Evolutionary conservation across 176 grass and related monocot genomes (phyloP).

Genomic region (Saccharum spontaneum): DNA sequence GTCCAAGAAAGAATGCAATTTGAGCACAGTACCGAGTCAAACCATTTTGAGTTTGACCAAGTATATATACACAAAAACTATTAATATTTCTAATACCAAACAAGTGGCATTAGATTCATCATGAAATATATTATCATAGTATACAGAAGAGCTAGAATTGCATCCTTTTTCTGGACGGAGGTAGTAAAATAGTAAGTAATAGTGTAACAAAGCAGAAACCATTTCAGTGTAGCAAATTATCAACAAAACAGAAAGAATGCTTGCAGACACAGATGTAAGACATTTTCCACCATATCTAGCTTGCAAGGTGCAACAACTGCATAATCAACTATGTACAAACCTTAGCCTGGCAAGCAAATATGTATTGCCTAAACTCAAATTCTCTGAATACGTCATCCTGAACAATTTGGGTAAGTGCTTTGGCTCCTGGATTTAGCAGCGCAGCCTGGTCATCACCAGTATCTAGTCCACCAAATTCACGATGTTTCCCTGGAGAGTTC

Average conservation of each 20-base stretch:
- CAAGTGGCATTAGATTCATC: neutral
- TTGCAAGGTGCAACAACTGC: slow-evolving; percentile 15
- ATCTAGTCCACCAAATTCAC: slow-evolving; percentile 96
- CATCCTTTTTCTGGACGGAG: neutral
- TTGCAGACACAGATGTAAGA: neutral
- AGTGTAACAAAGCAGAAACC: slow-evolving; percentile 8
- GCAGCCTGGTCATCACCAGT: slow-evolving; percentile 91
- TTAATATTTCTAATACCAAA: neutral
- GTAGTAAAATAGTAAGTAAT: neutral
- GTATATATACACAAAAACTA: neutral
- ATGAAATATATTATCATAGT: neutral
- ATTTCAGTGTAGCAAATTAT: neutral
- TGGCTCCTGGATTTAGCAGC: slow-evolving; percentile 84
- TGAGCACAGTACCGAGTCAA: neutral
- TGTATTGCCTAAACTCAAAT: slow-evolving; percentile 98
- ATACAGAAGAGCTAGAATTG: neutral
- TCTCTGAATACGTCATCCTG: slow-evolving; percentile 94
- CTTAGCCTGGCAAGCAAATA: slow-evolving; percentile 99
- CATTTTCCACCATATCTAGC: neutral
- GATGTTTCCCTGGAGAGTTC: slow-evolving; percentile 72
- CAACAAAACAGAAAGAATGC: neutral
- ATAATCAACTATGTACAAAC: slow-evolving; percentile 47
- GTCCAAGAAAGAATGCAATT: neutral
- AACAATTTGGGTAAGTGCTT: slow-evolving; percentile 85
- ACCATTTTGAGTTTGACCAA: neutral